Evolutionary conservation across 1,284 basidiomycete genomes (phyloP).

Genomic region (Ustilago lituana): DNA sequence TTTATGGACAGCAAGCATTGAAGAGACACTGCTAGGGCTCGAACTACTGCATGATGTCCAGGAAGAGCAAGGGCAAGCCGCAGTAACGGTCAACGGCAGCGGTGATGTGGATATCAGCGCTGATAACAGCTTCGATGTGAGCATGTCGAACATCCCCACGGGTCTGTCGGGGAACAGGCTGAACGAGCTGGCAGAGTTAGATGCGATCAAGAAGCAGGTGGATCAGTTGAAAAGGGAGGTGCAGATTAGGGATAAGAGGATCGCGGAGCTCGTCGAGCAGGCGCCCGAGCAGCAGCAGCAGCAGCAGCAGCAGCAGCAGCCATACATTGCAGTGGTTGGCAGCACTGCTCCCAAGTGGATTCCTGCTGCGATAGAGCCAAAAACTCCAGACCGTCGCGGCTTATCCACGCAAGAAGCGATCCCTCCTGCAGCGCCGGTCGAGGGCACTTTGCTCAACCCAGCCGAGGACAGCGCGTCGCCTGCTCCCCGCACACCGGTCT

Average conservation of each 20-base stretch:
- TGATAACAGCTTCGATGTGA: conserved; percentile 39
- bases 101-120: conserved; percentile 13
- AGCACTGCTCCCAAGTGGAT: no score
- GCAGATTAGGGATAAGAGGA: conserved; percentile 9
- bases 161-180: conserved; percentile 16
- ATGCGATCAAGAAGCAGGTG: conserved; percentile 12
- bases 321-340: no score
- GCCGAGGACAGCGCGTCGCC: no score
- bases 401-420: no score
- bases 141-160: conserved; percentile 38
- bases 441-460: no score
- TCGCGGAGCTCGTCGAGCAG: conserved; percentile 8
- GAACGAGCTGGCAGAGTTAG: conserved; percentile 10
- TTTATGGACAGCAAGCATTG: conserved; percentile 11
- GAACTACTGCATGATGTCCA: conserved; percentile 27
- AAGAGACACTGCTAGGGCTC: conserved; percentile 38
- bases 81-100: conserved; percentile 1
- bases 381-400: no score
- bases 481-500: not conserved
- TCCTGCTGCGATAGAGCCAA: no score
- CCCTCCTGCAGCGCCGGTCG: no score
- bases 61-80: not conserved
- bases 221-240: conserved; percentile 17
- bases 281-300: not conserved
- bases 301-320: not conserved